Evolutionary conservation across 176 grass and related monocot genomes (phyloP), one percentile per base, ranked within the genome.

Genomic region (Puccinellia tenuiflora): DNA sequence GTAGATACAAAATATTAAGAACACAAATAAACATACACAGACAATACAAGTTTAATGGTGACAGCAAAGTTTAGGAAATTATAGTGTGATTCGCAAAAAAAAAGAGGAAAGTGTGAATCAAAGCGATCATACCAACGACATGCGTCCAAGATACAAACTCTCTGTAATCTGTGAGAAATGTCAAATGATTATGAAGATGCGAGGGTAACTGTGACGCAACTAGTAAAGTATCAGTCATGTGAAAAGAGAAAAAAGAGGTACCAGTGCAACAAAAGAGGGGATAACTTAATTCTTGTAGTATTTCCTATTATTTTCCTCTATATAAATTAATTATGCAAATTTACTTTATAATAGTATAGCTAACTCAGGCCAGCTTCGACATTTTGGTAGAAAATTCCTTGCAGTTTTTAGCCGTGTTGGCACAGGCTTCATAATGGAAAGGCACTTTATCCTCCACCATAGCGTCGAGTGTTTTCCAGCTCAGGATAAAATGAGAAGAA

Each of bases 311-410:
- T n/a, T 31, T 87, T 78, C 55, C 30, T 64, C 76, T 87, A 67
- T 9, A 94, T 81, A 7, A 34, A 12, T 68, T 69, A 46, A 90
- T 69, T 61, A 78, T 85, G 34, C 91, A 81, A 16, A 50, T 85
- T 78, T 85, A 50, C 76, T 81, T 71, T 88, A 80, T 50, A 77
- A 80, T 82, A 88, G 79, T 56, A 85, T n/a, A 80, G 63, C 88
- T 66, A 86, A 94, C 47, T 86, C 80, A 12, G 77, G 81, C 80
- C 80, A 87, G 80, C 83, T 64, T 80, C 84, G 82, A n/a, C n/a
- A n/a, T n/a, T n/a, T n/a, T n/a, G n/a, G n/a, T n/a, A n/a, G n/a
- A n/a, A n/a, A n/a, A n/a, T n/a, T n/a, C n/a, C n/a, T n/a, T n/a
- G n/a, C n/a, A n/a, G n/a, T n/a, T n/a, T n/a, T n/a, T n/a, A n/a